Evolutionary conservation across 352 stramenopile genomes (phyloP), one percentile per base, ranked within the genome.

Genomic region (Globisporangium lucens): DNA sequence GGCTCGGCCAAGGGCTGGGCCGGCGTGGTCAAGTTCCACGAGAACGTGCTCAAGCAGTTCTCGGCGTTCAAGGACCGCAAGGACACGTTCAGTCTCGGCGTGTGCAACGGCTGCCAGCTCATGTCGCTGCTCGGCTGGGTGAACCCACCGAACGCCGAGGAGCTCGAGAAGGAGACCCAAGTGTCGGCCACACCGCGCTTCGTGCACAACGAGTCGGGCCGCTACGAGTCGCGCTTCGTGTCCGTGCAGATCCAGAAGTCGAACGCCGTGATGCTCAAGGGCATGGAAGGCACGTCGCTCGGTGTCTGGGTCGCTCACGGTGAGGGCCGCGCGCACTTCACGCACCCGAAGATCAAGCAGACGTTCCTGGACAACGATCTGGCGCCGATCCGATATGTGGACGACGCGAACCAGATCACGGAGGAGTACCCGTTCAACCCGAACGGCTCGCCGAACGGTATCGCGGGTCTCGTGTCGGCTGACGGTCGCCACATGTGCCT

Each of bases 101-200:
- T 99, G 0, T 99, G 98, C 82, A 99, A 99, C 76, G 98, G 98
- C 47, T 99, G 98, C 80, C 98, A 99, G 83, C 94, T 99, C 47
- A 99, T 99, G 96, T 97, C 97, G 43, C 80, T 99, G 38, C 90
- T 99, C 20, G 98, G 98, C 49, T 99, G 97, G 96, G 91, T 99
- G 49, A 83, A 90, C 61, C 75, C 74, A 22, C 78, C 83, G 27
- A 79, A 92, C 55, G 75, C 83, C 10, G 74, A 75, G 56, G 66
- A 75, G 41, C 43, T 94, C 4, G 83, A 90, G 65, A 56, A 76
- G 3, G 80, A 91, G 71, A 82, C 72, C 15, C 76, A 84, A 63
- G 65, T 71, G 38, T 89, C 85, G 58, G 75, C 76, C 6, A 83
- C 89, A 62, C 97, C 98, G 47, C 92, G 98, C 9, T 98, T 99